Evolutionary conservation across 2,329 filamentous ascomycete species (phyloP).

Genomic region (Aureobasidium namibiae): DNA sequence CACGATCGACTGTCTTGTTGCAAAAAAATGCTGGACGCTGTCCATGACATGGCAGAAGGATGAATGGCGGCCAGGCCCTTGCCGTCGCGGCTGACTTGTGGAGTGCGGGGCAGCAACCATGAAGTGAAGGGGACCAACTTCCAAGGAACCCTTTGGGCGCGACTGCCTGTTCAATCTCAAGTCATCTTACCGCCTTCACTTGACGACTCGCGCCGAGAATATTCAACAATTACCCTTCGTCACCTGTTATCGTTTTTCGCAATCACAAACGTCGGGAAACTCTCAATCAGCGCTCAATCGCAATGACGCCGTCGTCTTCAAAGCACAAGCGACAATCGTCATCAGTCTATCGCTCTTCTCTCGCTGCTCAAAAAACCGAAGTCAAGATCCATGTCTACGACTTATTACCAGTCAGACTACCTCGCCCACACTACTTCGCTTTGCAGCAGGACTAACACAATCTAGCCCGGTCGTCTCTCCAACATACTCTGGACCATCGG

Average conservation of each 20-base stretch:
- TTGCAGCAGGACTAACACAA: conserved; percentile 4
- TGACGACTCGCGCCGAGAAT: neutral
- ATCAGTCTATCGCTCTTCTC: conserved; percentile 2
- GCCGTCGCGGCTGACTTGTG: neutral
- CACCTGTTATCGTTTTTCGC: neutral
- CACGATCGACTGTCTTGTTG: neutral
- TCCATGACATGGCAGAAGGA: neutral
- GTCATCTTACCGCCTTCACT: neutral
- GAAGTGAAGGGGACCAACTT: neutral
- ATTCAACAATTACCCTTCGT: neutral
- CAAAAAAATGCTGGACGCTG: neutral
- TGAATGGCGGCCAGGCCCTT: neutral
- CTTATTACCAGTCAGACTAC: conserved; percentile 26
- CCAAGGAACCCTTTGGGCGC: neutral
- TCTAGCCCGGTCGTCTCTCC: conserved; percentile 63
- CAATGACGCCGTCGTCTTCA: neutral
- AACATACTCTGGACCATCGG: conserved; percentile 70
- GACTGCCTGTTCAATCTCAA: neutral
- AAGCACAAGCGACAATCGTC: conserved; percentile 11
- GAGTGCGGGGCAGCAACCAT: conserved; percentile 5
- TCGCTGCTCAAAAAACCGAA: conserved; percentile 22
- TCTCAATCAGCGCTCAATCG: neutral
- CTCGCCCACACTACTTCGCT: neutral
- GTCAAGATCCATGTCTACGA: conserved; percentile 31
- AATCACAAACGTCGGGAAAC: neutral